A percentile compares a stretch with the other conserved stretches of the same genome.
phyloP scores from a whole-genome alignment of 345 rosid genomes.

The Orychophragmus violaceus region DNA sequence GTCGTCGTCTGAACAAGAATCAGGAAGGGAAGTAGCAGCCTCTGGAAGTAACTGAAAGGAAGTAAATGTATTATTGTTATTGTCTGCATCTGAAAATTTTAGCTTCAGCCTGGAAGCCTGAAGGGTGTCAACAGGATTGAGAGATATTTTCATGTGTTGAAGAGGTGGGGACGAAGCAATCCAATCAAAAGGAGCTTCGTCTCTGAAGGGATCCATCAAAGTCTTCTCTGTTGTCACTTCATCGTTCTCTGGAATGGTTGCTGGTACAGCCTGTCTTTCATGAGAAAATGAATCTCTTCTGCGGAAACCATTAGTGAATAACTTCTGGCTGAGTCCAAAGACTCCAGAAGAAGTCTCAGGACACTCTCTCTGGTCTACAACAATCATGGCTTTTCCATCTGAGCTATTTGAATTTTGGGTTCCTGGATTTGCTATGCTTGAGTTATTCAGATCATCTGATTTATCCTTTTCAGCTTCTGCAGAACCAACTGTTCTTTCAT shows the following conservation, averaged over 20 bases:
- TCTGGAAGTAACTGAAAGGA: slow-evolving; percentile 90
- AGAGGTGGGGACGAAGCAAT: slow-evolving; percentile 80
- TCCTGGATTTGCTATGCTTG: slow-evolving; percentile 43
- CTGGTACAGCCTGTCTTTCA: slow-evolving; percentile 37
- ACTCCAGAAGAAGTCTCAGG: slow-evolving; percentile 37
- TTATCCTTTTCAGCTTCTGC: slow-evolving; percentile 11
- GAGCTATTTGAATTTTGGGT: background rate
- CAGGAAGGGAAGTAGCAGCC: slow-evolving; percentile 34
- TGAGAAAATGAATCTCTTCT: slow-evolving; percentile 41
- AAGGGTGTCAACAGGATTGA: slow-evolving; percentile 55
- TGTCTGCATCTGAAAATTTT: slow-evolving; percentile 55
- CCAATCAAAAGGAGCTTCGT: slow-evolving; percentile 37
- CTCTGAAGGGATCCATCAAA: slow-evolving; percentile 35
- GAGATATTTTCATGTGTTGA: slow-evolving; percentile 85
- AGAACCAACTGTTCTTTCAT: background rate
- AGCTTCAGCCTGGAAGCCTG: slow-evolving; percentile 65
- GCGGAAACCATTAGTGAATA: slow-evolving; percentile 54
- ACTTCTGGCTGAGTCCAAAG: slow-evolving; percentile 60
- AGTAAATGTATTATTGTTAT: slow-evolving; percentile 49
- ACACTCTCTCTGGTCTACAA: slow-evolving; percentile 13
- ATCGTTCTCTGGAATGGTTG: slow-evolving; percentile 30
- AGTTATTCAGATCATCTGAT: slow-evolving; percentile 1
- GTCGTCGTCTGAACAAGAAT: slow-evolving; percentile 71
- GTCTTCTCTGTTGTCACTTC: slow-evolving; percentile 28
- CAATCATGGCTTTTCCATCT: background rate